A percentile compares a stretch with the other conserved stretches of the same genome.
These are phyloP conservation scores for Trapa incisa DNA, from an alignment of 345 rosid genomes.

Conservation along the genomic window DNA sequence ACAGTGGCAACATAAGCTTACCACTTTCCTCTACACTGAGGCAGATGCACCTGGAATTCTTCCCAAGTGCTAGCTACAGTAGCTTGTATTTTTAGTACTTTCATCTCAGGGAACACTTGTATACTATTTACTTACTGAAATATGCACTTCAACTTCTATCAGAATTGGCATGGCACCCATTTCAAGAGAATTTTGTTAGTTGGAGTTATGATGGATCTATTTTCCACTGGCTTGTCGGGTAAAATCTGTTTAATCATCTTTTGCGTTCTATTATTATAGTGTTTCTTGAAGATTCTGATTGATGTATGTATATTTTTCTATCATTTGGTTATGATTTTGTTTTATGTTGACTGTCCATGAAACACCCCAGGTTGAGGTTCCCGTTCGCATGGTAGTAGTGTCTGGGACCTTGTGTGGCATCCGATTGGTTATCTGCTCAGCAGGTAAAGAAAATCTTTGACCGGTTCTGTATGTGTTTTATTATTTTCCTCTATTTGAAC, in stretches of 20 bases:
- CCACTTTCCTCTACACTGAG: background rate
- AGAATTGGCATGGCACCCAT: constrained; percentile 99
- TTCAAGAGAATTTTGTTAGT: constrained; percentile 94
- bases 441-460: constrained; percentile 39
- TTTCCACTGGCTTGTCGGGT: constrained; percentile 98
- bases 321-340: constrained; percentile 7
- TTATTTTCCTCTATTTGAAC: background rate
- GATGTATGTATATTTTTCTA: constrained; percentile 1
- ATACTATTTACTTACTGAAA: background rate
- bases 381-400: constrained; percentile 84
- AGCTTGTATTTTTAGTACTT: background rate
- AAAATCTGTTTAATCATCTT: constrained; percentile 1
- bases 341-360: constrained; percentile 59
- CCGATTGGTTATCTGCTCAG: constrained; percentile 97
- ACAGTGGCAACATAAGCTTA: background rate
- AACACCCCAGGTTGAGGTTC: constrained; percentile 80
- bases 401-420: constrained; percentile 98
- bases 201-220: constrained; percentile 91
- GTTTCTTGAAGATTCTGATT: background rate
- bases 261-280: background rate
- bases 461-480: background rate
- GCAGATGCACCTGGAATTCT: background rate
- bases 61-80: background rate
- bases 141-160: constrained; percentile 2
- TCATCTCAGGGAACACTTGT: background rate